Base-by-base conservation (phyloP, 306 rosid genomes). In the Morella rubra region DNA sequence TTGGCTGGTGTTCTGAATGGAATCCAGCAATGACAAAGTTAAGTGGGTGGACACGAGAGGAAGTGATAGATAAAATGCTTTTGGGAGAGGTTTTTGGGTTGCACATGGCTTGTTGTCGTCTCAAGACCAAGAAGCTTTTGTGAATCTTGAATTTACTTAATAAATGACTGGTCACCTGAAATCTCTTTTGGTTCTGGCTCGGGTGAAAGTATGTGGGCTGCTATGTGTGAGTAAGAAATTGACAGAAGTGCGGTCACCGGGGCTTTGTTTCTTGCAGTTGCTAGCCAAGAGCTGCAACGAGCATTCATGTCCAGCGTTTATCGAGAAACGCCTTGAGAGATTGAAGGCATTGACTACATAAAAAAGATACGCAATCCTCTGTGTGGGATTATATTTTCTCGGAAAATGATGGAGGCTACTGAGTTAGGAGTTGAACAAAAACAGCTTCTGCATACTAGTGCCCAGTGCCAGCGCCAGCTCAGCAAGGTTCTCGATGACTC, bases 1-100 rank as follows among this genome's bases (percentile, higher is more conserved):
- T 95, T 77, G 97, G 98, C 80, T 95, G 98, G 98, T 92, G 98
- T 77, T 89, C 90, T 49, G 98, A 95, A 82, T 92, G 98, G 98
- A 95, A 95, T 78, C 84, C 89, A 64, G 98, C 98, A 19, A 95
- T 95, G 97, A 78, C 87, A 10, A 89, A 87, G 81, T 55, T 92
- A 78, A 95, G 96, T 37, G 99, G 97, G 37, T 95, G 97, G 99
- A 89, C 83, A 78, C 86, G 99, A 18, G 96, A 88, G 78, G 93
- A 92, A 69, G 91, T 90, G 16, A 85, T 95, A 69, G 92, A 92
- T 81, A 95, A 95, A 82, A 92, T 92, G 97, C 97, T 95, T 77
- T 74, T 92, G 80, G 99, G 97, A 44, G 97, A 95, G 85, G 97
- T 92, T 65, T 95, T 92, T 55, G 97, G 97, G 66, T 76, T 84